These are phyloP conservation scores for Alnus glutinosa DNA, from an alignment of 306 rosid genomes.

Conservation along the genomic window DNA sequence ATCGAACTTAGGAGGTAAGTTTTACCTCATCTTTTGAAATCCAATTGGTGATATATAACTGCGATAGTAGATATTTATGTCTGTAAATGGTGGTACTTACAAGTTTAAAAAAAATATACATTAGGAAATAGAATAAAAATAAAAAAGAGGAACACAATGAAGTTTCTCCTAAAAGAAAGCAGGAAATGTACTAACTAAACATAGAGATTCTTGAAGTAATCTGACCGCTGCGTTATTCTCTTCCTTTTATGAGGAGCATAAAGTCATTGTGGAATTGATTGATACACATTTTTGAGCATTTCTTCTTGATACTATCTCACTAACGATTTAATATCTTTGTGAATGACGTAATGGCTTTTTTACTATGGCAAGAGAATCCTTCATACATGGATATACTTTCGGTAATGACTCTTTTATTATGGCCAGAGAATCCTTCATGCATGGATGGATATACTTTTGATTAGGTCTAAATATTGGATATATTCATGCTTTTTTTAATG, in stretches of 20 bases:
- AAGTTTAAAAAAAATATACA: not conserved
- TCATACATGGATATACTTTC: not conserved
- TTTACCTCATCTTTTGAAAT: constrained; percentile 19
- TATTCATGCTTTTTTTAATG: not conserved
- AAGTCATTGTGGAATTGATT: not conserved
- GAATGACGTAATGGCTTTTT: not conserved
- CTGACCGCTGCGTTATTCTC: not conserved
- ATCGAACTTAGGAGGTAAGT: constrained; percentile 87
- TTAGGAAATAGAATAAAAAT: not conserved
- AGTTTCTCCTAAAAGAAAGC: constrained; percentile 4
- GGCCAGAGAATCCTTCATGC: not conserved
- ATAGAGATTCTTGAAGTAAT: not conserved
- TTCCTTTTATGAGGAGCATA: not conserved
- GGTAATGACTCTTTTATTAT: not conserved
- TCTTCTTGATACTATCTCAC: not conserved
- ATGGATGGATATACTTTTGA: not conserved
- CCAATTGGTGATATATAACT: not conserved
- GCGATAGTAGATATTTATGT: not conserved
- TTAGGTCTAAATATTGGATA: not conserved
- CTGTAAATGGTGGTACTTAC: not conserved
- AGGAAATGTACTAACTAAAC: constrained; percentile 9
- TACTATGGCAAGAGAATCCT: not conserved
- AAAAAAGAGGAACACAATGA: not conserved
- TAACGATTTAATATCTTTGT: not conserved
- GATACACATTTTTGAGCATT: constrained; percentile 2